These are phyloP conservation scores for Hypericum androsaemum DNA, from an alignment of 345 rosid species.

Conservation along the genomic window DNA sequence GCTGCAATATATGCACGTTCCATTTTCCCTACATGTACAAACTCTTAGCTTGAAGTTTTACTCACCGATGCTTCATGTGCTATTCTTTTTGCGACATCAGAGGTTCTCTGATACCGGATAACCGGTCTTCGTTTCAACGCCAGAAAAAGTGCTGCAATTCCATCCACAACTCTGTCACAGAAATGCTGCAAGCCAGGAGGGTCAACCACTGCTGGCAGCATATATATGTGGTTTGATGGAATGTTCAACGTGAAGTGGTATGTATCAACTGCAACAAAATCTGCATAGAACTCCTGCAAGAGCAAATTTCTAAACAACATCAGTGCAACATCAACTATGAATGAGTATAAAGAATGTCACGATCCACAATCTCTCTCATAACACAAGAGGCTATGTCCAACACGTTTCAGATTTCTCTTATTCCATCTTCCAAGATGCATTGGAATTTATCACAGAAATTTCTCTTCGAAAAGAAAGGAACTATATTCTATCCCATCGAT, in stretches of 20 bases:
- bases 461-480: too few species aligned
- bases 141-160: slow-evolving; percentile 71
- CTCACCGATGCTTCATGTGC: slow-evolving; percentile 93
- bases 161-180: slow-evolving; percentile 80
- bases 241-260: slow-evolving; percentile 80
- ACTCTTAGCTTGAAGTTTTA: background rate
- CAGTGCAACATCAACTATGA: background rate
- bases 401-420: too few species aligned
- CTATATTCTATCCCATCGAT: too few species aligned
- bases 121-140: slow-evolving; percentile 88
- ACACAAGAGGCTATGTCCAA: background rate
- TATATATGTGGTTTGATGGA: slow-evolving; percentile 68
- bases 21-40: background rate
- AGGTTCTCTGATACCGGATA: slow-evolving; percentile 87
- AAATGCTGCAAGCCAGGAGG: slow-evolving; percentile 83
- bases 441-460: too few species aligned
- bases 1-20: background rate
- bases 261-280: slow-evolving; percentile 80
- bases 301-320: slow-evolving; percentile 9
- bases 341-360: background rate
- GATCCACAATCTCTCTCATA: background rate
- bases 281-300: slow-evolving; percentile 92
- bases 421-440: too few species aligned
- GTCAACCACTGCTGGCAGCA: slow-evolving; percentile 96
- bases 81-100: slow-evolving; percentile 92